phyloP scores from a whole-genome alignment of 2,329 filamentous ascomycete species.

The Sordariomycetes sp. region DNA sequence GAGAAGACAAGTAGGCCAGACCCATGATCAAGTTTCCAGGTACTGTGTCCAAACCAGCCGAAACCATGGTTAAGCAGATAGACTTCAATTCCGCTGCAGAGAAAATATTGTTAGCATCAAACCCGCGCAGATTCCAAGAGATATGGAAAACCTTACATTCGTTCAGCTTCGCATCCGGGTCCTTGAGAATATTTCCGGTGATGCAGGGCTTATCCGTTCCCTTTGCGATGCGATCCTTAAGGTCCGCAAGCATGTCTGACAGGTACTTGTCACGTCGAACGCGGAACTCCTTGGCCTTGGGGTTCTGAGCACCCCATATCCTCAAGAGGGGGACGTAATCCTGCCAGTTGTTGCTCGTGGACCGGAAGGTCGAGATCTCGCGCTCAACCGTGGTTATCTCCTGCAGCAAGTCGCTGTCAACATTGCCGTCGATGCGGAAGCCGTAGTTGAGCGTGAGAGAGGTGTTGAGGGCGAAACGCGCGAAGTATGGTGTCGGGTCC shows the following conservation, averaged over 20 bases:
- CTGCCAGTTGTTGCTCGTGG: slow-evolving; percentile 74
- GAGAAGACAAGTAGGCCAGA: slow-evolving; percentile 62
- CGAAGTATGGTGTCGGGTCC: slow-evolving; percentile 63
- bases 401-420: slow-evolving; percentile 54
- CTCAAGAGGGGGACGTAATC: slow-evolving; percentile 73
- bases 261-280: slow-evolving; percentile 57
- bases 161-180: slow-evolving; percentile 29
- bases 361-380: slow-evolving; percentile 64
- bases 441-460: slow-evolving; percentile 73
- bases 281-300: slow-evolving; percentile 54
- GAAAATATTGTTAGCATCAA: neutral
- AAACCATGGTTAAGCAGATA: slow-evolving; percentile 75
- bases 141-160: slow-evolving; percentile 13
- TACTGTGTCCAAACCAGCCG: slow-evolving; percentile 71
- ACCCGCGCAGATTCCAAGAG: neutral
- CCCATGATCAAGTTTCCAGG: slow-evolving; percentile 73
- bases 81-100: slow-evolving; percentile 60
- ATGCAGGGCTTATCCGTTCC: slow-evolving; percentile 30
- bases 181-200: slow-evolving; percentile 42
- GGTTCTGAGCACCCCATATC: slow-evolving; percentile 50
- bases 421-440: slow-evolving; percentile 60
- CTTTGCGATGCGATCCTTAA: slow-evolving; percentile 25
- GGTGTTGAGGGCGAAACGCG: slow-evolving; percentile 67
- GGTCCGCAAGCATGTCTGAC: slow-evolving; percentile 54
- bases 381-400: slow-evolving; percentile 71